A percentile compares a stretch with the other conserved stretches of the same genome.
Evolutionary conservation across 1,139 yeast genomes (phyloP).

Genomic region (Zygotorulaspora mrakii): DNA sequence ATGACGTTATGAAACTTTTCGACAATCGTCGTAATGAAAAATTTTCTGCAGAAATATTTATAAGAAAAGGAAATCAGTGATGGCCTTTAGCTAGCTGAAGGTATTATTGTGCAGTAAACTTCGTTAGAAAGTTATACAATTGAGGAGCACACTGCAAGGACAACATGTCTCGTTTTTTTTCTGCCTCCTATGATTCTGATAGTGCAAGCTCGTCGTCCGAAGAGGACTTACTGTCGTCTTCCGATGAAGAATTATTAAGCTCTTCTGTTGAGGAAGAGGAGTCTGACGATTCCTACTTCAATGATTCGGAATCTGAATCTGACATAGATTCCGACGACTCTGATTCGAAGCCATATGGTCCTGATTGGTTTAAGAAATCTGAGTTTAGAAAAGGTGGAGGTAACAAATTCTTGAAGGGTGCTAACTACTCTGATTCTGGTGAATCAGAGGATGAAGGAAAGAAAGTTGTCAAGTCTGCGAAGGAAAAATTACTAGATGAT

Average conservation of each 20-base stretch:
- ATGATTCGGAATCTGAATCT: conserved; percentile 42
- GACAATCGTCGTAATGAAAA: conserved; percentile 16
- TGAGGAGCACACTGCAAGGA: conserved; percentile 10
- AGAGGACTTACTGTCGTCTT: conserved; percentile 66
- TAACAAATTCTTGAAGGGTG: conserved; percentile 35
- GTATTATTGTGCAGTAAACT: neutral
- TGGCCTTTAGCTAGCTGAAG: conserved; percentile 4
- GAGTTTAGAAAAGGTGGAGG: conserved; percentile 40
- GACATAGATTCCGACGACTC: conserved; percentile 48
- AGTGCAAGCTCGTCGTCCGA: conserved; percentile 70
- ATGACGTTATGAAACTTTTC: conserved; percentile 4
- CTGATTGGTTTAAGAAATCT: conserved; percentile 40
- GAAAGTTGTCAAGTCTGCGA: conserved; percentile 88
- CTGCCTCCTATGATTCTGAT: conserved; percentile 52
- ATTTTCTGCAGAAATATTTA: conserved; percentile 11
- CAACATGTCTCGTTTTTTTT: conserved; percentile 65
- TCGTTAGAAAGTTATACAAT: conserved; percentile 3
- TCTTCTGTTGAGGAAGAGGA: conserved; percentile 44
- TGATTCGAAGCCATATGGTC: conserved; percentile 39
- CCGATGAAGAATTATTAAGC: conserved; percentile 60
- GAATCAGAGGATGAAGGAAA: conserved; percentile 58
- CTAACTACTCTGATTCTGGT: conserved; percentile 42
- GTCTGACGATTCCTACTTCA: conserved; percentile 30
- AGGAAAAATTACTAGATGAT: conserved; percentile 88
- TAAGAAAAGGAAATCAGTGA: conserved; percentile 6